A percentile compares a stretch with the other conserved stretches of the same genome.
Evolutionary conservation across 2,329 filamentous ascomycete species (phyloP).

Genomic region (Helotiales sp.): DNA sequence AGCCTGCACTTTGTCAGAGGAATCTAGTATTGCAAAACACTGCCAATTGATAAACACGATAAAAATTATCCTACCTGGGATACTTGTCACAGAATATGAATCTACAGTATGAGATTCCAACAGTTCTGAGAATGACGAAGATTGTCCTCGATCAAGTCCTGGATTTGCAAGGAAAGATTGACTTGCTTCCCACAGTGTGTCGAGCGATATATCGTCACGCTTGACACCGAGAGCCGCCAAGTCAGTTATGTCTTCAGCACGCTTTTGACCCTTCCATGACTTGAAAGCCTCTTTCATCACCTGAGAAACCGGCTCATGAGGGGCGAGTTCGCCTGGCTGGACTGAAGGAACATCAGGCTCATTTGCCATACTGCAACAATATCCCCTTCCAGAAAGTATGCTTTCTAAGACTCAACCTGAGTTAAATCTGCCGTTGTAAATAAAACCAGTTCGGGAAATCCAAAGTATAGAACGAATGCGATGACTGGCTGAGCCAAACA

Average conservation of each 20-base stretch:
- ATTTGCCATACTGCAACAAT: not conserved
- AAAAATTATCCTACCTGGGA: constrained; percentile 58
- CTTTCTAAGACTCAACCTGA: not conserved
- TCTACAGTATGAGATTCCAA: constrained; percentile 44
- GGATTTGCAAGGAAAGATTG: constrained; percentile 1
- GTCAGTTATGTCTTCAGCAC: not conserved
- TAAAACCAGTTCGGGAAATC: no score
- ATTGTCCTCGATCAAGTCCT: not conserved
- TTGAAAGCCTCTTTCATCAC: constrained; percentile 77
- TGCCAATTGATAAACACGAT: not conserved
- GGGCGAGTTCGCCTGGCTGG: constrained; percentile 57
- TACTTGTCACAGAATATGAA: not conserved
- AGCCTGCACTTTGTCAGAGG: constrained; percentile 58
- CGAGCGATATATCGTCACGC: not conserved
- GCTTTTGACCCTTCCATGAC: constrained; percentile 29
- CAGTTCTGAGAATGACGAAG: not conserved
- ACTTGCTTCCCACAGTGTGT: not conserved
- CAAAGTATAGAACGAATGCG: no score
- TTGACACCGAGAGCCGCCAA: not conserved
- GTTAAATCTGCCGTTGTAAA: not conserved
- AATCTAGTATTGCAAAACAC: not conserved
- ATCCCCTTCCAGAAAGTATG: no score
- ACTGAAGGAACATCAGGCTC: not conserved
- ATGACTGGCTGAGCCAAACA: constrained; percentile 3
- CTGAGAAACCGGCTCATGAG: constrained; percentile 78